Evolutionary conservation across 208 protist species (phyloP).

Genomic region (Trypanosoma brucei): DNA sequence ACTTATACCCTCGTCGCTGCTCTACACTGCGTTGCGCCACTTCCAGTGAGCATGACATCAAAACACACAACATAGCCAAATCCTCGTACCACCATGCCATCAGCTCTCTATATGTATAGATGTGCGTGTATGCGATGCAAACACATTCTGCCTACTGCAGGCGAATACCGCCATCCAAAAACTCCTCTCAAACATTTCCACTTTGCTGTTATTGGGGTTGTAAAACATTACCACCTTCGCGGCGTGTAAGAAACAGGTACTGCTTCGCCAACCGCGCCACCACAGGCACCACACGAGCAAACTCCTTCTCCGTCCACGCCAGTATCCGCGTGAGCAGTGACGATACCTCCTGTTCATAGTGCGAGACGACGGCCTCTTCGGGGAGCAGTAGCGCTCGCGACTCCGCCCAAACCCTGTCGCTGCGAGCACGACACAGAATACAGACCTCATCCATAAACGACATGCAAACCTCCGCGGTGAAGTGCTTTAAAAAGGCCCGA

Average conservation of each 20-base stretch:
- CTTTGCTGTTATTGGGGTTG: neutral
- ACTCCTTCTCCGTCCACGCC: slow-evolving; percentile 45
- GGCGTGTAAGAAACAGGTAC: slow-evolving; percentile 14
- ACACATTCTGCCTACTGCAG: too few relatives aligned
- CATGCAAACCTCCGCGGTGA: slow-evolving; percentile 36
- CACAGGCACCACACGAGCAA: slow-evolving; percentile 13
- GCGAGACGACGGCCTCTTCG: slow-evolving; percentile 29
- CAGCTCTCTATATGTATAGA: too few relatives aligned
- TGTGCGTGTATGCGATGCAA: too few relatives aligned
- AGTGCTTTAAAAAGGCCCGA: slow-evolving; percentile 26
- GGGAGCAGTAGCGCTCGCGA: slow-evolving; percentile 27
- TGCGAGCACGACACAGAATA: slow-evolving; percentile 28
- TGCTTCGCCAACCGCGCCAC: slow-evolving; percentile 30
- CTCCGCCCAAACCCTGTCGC: slow-evolving; percentile 24
- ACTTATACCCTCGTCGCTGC: too few relatives aligned
- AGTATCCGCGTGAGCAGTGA: slow-evolving; percentile 47
- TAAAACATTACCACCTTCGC: neutral
- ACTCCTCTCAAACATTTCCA: neutral
- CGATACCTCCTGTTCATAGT: slow-evolving; percentile 38
- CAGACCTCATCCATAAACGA: slow-evolving; percentile 48
- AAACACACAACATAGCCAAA: too few relatives aligned
- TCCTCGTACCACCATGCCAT: too few relatives aligned
- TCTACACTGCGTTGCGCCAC: too few relatives aligned
- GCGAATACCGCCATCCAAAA: neutral
- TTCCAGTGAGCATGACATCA: too few relatives aligned